These are phyloP conservation scores for Eucalyptus cloeziana DNA, from an alignment of 345 rosid species.

Conservation along the genomic window DNA sequence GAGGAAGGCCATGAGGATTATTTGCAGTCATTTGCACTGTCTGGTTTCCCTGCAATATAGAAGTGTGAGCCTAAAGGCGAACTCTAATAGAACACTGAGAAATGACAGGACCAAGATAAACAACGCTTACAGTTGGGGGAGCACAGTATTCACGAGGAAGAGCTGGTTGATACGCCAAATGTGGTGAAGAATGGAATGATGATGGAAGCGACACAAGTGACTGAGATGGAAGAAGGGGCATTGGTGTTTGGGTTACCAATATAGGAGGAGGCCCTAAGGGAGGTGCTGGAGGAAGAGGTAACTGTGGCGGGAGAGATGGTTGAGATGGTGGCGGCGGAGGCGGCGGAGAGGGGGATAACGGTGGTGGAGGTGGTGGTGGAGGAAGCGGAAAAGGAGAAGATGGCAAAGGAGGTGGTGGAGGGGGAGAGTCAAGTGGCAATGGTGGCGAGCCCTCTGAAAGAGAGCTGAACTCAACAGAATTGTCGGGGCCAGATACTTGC, in stretches of 20 bases:
- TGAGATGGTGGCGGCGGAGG: slow-evolving; percentile 13
- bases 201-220: slow-evolving; percentile 27
- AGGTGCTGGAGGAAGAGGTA: slow-evolving; percentile 17
- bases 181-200: slow-evolving; percentile 40
- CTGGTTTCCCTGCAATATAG: slow-evolving; percentile 51
- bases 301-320: slow-evolving; percentile 10
- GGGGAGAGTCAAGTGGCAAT: slow-evolving; percentile 67
- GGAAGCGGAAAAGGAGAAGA: slow-evolving; percentile 55
- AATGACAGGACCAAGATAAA: neutral
- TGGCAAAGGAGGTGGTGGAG: slow-evolving; percentile 60
- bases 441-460: slow-evolving; percentile 54
- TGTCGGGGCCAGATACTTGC: slow-evolving; percentile 12
- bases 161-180: slow-evolving; percentile 44
- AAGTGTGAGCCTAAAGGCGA: neutral
- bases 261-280: slow-evolving; percentile 17
- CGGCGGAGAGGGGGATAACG: slow-evolving; percentile 34
- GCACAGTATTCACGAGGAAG: slow-evolving; percentile 38
- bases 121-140: slow-evolving; percentile 29
- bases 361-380: slow-evolving; percentile 21
- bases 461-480: slow-evolving; percentile 20
- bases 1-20: slow-evolving; percentile 35
- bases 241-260: neutral
- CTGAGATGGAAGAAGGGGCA: slow-evolving; percentile 35
- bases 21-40: slow-evolving; percentile 41
- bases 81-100: neutral